These are phyloP conservation scores for Hortiboletus campestris DNA, from an alignment of 768 basidiomycete species.

Conservation along the genomic window DNA sequence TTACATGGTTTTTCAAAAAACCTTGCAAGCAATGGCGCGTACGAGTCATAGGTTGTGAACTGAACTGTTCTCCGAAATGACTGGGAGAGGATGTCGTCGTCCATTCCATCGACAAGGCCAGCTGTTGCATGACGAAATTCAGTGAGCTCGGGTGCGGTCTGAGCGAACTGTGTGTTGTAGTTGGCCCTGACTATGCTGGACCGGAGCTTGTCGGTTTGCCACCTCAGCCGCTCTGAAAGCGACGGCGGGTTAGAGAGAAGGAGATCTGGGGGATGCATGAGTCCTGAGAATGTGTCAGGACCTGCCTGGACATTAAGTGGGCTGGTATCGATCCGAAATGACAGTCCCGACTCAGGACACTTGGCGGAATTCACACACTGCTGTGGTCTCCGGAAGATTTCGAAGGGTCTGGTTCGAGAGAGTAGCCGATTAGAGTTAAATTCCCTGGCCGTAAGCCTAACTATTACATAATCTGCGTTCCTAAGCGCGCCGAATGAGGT, in stretches of 20 bases:
- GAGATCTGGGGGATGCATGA: background rate
- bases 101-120: background rate
- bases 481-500: too few relatives aligned
- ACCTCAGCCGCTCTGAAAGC: background rate
- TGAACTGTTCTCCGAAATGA: conserved; percentile 11
- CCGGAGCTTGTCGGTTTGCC: background rate
- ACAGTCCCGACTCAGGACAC: too few relatives aligned
- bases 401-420: too few relatives aligned
- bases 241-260: background rate
- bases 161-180: conserved; percentile 3
- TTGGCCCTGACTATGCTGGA: conserved; percentile 1
- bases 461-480: too few relatives aligned
- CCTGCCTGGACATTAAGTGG: background rate
- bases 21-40: conserved; percentile 10
- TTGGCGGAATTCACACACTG: too few relatives aligned
- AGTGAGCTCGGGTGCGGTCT: conserved; percentile 1
- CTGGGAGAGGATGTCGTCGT: background rate
- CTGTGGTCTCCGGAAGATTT: too few relatives aligned
- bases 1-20: conserved; percentile 6
- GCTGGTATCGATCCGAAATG: too few relatives aligned
- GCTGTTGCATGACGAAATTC: conserved; percentile 1
- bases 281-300: background rate
- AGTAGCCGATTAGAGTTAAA: too few relatives aligned
- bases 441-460: too few relatives aligned
- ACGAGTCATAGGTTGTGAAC: conserved; percentile 16